phyloP scores from a whole-genome alignment of 768 basidiomycete genomes.

The Termitomyces sp. region DNA sequence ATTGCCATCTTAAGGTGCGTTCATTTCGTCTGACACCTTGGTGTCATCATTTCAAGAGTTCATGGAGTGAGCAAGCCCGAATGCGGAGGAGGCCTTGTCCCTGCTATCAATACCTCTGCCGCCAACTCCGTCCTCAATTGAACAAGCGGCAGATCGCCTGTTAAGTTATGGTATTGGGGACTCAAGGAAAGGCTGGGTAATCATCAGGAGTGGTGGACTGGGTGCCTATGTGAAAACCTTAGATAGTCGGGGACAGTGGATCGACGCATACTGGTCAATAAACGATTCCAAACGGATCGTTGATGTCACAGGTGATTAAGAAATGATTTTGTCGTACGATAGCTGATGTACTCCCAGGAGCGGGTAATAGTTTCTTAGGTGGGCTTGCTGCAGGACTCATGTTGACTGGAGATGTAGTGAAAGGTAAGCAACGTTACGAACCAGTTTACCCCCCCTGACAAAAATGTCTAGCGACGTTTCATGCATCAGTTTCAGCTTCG shows the following conservation, averaged over 20 bases:
- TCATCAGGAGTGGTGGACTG: constrained; percentile 72
- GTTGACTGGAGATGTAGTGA: constrained; percentile 51
- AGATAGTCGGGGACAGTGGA: constrained; percentile 47
- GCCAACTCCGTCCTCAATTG: constrained; percentile 50
- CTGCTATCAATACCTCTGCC: constrained; percentile 55
- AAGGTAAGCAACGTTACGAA: constrained; percentile 46
- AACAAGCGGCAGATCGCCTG: constrained; percentile 64
- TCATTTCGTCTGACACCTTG: background rate
- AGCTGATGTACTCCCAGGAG: constrained; percentile 46
- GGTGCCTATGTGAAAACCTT: constrained; percentile 64
- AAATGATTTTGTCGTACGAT: constrained; percentile 1
- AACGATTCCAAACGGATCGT: constrained; percentile 49
- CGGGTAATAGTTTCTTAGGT: constrained; percentile 89
- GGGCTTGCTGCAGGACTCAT: constrained; percentile 75
- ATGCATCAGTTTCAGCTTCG: constrained; percentile 79
- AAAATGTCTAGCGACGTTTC: constrained; percentile 53
- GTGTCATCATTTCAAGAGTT: background rate
- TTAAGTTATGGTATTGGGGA: constrained; percentile 57
- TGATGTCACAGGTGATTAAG: constrained; percentile 72
- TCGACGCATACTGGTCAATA: constrained; percentile 71
- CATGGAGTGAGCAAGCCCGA: constrained; percentile 51
- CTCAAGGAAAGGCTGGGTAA: constrained; percentile 50
- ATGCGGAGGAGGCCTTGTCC: constrained; percentile 78
- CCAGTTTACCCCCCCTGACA: constrained; percentile 1
- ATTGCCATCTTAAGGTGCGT: constrained; percentile 69